Conservation (phyloP, 345 rosid genomes). For the Lumnitzera racemosa region DNA sequence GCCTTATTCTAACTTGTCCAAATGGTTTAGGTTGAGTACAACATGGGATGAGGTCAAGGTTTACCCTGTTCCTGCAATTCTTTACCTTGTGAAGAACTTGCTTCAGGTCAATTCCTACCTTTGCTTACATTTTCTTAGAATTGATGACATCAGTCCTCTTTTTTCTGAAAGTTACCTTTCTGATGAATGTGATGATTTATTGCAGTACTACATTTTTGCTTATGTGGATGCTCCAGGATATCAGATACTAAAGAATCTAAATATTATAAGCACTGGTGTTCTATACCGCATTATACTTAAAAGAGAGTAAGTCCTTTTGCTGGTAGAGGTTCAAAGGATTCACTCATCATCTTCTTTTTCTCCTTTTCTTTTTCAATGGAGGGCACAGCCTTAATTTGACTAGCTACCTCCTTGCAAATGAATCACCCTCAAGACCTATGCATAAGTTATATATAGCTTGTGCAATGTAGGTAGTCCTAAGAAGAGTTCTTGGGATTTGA, state of each 20-base stretch:
- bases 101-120: slow-evolving; percentile 54
- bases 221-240: slow-evolving; percentile 97
- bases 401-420: too few species aligned
- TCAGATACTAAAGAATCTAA: slow-evolving; percentile 94
- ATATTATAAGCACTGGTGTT: slow-evolving; percentile 91
- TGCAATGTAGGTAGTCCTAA: background rate
- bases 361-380: background rate
- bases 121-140: slow-evolving; percentile 5
- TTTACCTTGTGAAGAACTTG: slow-evolving; percentile 93
- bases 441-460: background rate
- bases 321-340: background rate
- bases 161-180: too few species aligned
- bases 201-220: slow-evolving; percentile 96
- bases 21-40: slow-evolving; percentile 65
- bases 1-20: too few species aligned
- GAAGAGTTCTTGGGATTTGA: background rate
- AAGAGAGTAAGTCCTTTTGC: slow-evolving; percentile 52
- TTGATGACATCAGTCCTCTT: background rate
- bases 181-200: slow-evolving; percentile 13
- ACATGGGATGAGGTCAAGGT: slow-evolving; percentile 82
- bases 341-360: background rate
- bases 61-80: slow-evolving; percentile 86
- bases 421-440: too few species aligned
- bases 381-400: background rate
- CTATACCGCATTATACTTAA: slow-evolving; percentile 85